These are phyloP conservation scores for Stephania cephalantha DNA, from an alignment of 164 flowering plant genomes.

Conservation along the genomic window DNA sequence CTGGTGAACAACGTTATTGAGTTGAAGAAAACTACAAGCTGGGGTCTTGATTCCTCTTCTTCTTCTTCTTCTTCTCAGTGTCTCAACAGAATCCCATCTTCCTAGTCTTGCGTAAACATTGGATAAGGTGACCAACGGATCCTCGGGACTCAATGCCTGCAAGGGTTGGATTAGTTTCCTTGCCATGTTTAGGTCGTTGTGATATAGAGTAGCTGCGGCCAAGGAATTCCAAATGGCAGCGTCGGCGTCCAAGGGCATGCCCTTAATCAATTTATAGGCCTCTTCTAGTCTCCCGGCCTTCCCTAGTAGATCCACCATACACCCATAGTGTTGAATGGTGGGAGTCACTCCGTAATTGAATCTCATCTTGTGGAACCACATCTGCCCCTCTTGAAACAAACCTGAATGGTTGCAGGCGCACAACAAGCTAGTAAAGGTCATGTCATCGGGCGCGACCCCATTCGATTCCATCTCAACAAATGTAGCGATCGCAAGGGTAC, in stretches of 20 bases:
- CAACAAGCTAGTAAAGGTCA: conserved; percentile 18
- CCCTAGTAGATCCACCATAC: conserved; percentile 22
- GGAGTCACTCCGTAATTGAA: conserved; percentile 10
- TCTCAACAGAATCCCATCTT: conserved; percentile 21
- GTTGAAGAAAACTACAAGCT: conserved; percentile 11
- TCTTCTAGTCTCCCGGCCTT: conserved; percentile 16
- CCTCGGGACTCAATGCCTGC: neutral
- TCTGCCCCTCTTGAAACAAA: conserved; percentile 12
- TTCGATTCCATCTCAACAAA: conserved; percentile 12
- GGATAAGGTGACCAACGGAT: conserved; percentile 12
- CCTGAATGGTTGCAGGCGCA: conserved; percentile 25
- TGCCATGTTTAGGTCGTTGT: conserved; percentile 12
- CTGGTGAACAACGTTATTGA: conserved; percentile 14
- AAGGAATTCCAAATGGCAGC: conserved; percentile 18
- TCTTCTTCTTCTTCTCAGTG: conserved; percentile 13
- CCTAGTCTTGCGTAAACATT: conserved; percentile 15
- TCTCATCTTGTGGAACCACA: conserved; percentile 14
- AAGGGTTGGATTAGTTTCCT: conserved; percentile 2
- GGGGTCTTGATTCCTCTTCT: conserved; percentile 5
- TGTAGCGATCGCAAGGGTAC: conserved; percentile 8
- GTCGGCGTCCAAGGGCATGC: conserved; percentile 19
- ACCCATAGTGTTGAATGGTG: conserved; percentile 23
- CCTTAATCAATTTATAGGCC: conserved; percentile 13
- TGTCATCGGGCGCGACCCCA: conserved; percentile 17
- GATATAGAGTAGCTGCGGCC: conserved; percentile 14